Evolutionary conservation across 805 yeast species (phyloP), one percentile per base, ranked within the genome.

Genomic region (Citeromyces matritensis): DNA sequence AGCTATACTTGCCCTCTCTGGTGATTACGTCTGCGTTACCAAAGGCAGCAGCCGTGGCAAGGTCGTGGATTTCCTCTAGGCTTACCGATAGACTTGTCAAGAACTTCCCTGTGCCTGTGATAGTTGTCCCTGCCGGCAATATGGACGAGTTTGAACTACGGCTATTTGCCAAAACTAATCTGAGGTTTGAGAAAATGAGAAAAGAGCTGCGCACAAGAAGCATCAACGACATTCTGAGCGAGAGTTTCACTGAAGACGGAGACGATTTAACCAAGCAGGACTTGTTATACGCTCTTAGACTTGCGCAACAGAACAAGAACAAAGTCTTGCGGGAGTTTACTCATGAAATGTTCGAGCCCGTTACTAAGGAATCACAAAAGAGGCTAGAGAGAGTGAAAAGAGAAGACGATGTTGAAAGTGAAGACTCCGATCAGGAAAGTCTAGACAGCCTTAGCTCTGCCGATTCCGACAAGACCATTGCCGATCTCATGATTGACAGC

Each of bases 71-170:
- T 26, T 67, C 79, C 4, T 65, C 75, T 21, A 68, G 77, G 39
- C 51, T 78, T 26, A 65, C 79, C 15, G 82, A 75, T 44, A 54
- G 81, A 30, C 55, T 76, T 29, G 78, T 77, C 19, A 73, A 70
- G 42, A 68, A 66, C 42, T 73, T 64, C 40, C 72, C 75, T 4
- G 62, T 75, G 10, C 85, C 86, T 0, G 66, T 73, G n/a, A 60
- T 77, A 15, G 65, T 76, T 30, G 76, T 71, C 0, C 80, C 85
- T 1, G 72, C 80, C 2, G 47, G 57, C 38, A 70, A 73, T 34
- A 61, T 71, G 70, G 56, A 57, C 28, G 39, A 49, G n/a, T 74
- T 67, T 49, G 80, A 73, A 43, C 36, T 39, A 3, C 42, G 51
- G 9, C 42, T 73, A 24, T 62, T 63, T 33, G 51, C 49, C 10